phyloP scores from a whole-genome alignment of 2,329 filamentous ascomycete species.

The Pestalotiopsis sp. region DNA sequence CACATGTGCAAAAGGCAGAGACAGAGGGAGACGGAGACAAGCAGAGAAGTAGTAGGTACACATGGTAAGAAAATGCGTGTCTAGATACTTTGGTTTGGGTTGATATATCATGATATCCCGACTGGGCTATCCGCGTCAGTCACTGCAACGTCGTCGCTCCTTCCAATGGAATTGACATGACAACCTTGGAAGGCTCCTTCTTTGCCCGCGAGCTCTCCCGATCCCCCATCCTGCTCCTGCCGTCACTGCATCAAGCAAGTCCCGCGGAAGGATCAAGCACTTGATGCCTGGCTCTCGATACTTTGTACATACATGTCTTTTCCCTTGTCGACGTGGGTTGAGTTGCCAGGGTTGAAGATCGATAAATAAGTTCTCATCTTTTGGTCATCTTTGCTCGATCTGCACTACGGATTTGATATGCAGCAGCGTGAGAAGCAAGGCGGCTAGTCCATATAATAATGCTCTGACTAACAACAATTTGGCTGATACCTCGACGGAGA shows the following conservation, averaged over 20 bases:
- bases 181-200: background rate
- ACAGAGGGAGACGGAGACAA: too few species aligned
- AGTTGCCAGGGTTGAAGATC: background rate
- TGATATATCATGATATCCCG: background rate
- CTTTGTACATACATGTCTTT: background rate
- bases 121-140: background rate
- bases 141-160: background rate
- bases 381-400: background rate
- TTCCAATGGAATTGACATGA: background rate
- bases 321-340: background rate
- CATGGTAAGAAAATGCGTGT: too few species aligned
- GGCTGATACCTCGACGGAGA: slow-evolving; percentile 1
- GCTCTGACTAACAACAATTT: background rate
- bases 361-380: background rate
- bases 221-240: background rate
- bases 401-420: too few species aligned
- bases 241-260: background rate
- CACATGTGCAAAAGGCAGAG: too few species aligned
- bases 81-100: background rate
- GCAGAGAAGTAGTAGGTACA: too few species aligned
- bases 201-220: background rate
- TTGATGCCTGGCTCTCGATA: background rate
- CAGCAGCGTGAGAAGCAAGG: too few species aligned
- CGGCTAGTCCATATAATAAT: background rate
- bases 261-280: background rate